phyloP scores from a whole-genome alignment of 345 rosid species.

The Hypericum perforatum region DNA sequence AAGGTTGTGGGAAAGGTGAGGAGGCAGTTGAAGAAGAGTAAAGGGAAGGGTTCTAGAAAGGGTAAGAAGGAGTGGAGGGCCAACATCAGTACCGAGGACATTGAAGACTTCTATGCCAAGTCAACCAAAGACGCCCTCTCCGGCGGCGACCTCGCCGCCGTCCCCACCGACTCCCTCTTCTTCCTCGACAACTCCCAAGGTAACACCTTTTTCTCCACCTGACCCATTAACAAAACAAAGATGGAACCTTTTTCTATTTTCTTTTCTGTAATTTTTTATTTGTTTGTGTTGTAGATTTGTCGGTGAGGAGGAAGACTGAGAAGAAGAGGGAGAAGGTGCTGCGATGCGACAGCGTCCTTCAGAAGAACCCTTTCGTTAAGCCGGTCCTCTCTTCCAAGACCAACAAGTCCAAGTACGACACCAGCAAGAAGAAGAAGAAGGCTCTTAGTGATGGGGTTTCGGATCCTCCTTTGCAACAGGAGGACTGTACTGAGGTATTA shows the following conservation, averaged over 20 bases:
- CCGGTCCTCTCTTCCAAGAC: constrained; percentile 46
- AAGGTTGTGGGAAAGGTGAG: too few species aligned
- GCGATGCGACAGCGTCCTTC: constrained; percentile 49
- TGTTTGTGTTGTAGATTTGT: constrained; percentile 35
- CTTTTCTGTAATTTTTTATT: not conserved
- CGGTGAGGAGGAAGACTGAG: constrained; percentile 73
- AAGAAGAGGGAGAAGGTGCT: constrained; percentile 67
- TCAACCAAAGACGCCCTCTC: constrained; percentile 76
- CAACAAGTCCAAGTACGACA: constrained; percentile 9
- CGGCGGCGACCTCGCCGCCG: constrained; percentile 65
- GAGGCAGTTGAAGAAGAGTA: constrained; percentile 86
- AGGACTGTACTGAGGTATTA: constrained; percentile 32
- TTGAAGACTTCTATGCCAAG: constrained; percentile 61
- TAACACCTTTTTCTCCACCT: constrained; percentile 3
- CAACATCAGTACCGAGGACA: constrained; percentile 75
- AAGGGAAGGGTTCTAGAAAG: constrained; percentile 63
- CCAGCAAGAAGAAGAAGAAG: constrained; percentile 28
- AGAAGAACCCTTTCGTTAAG: constrained; percentile 68
- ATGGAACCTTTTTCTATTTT: not conserved
- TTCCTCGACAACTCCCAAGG: constrained; percentile 66
- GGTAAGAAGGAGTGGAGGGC: constrained; percentile 98
- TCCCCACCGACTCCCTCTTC: constrained; percentile 62
- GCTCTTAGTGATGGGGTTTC: constrained; percentile 14
- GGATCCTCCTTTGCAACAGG: constrained; percentile 4
- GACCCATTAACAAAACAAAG: too few species aligned